Evolutionary conservation across 139 green algal species (phyloP).

Genomic region (Coelastrella sp.): DNA sequence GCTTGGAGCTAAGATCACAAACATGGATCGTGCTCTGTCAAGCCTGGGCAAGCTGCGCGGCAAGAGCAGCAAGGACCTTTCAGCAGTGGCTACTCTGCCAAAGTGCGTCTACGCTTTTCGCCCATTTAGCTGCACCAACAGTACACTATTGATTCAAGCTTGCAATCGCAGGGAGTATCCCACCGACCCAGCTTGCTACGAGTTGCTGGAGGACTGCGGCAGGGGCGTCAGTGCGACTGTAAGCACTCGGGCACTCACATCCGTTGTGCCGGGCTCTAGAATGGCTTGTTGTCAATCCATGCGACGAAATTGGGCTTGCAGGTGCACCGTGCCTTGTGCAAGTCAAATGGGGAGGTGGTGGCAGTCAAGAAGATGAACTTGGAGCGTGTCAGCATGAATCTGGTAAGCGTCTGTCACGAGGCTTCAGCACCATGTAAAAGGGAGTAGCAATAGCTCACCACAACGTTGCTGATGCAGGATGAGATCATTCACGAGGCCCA

Average conservation of each 20-base stretch:
- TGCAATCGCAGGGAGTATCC: constrained; percentile 85
- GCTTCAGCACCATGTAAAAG: not conserved
- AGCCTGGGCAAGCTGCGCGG: constrained; percentile 24
- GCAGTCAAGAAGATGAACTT: constrained; percentile 98
- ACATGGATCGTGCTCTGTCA: constrained; percentile 19
- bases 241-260: not conserved
- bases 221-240: constrained; percentile 94
- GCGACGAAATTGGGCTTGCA: constrained; percentile 49
- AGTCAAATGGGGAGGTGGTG: constrained; percentile 78
- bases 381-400: constrained; percentile 90
- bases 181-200: constrained; percentile 78
- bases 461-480: constrained; percentile 72
- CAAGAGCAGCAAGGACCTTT: constrained; percentile 29
- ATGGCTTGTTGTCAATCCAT: not conserved
- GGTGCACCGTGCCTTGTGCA: constrained; percentile 88
- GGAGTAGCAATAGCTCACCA: not conserved
- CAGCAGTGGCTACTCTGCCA: not conserved
- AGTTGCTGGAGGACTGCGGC: constrained; percentile 94
- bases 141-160: not conserved
- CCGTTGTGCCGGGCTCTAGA: not conserved
- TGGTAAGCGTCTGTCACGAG: constrained; percentile 60
- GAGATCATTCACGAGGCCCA: constrained; percentile 96
- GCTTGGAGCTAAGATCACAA: not conserved
- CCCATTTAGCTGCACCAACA: not conserved
- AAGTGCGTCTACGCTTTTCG: not conserved